A percentile compares a stretch with the other conserved stretches of the same genome.
Evolutionary conservation across 1,139 yeast genomes (phyloP).

Genomic region (Sugiyamaella novakii): DNA sequence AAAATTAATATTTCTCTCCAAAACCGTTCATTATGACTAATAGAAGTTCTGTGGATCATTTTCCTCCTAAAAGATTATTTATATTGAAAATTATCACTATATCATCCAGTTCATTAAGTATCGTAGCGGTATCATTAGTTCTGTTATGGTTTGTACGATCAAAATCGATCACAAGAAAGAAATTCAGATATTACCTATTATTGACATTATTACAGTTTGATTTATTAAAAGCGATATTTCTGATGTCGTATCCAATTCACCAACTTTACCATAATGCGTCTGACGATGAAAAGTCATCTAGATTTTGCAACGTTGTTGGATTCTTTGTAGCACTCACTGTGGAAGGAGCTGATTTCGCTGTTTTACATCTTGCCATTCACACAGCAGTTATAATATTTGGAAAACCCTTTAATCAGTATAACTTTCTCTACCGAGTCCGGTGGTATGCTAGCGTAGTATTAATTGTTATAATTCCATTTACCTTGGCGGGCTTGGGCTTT

Average conservation of each 20-base stretch:
- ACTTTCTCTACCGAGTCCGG: neutral
- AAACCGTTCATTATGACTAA: neutral
- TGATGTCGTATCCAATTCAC: conserved; percentile 65
- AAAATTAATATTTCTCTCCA: too few relatives aligned
- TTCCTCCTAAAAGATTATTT: too few relatives aligned
- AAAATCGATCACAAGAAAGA: conserved; percentile 61
- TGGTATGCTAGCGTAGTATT: conserved; percentile 50
- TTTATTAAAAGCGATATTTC: conserved; percentile 64
- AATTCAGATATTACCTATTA: conserved; percentile 73
- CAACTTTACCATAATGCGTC: conserved; percentile 43
- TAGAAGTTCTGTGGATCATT: too few relatives aligned
- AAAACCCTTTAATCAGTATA: conserved; percentile 2
- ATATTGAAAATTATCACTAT: conserved; percentile 56
- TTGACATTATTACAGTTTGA: conserved; percentile 68
- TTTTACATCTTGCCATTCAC: conserved; percentile 76
- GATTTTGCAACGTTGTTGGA: conserved; percentile 67
- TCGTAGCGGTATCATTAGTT: conserved; percentile 56
- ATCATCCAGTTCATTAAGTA: conserved; percentile 59
- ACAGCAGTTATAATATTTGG: conserved; percentile 48
- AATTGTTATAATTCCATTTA: conserved; percentile 60
- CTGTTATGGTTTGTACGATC: conserved; percentile 55
- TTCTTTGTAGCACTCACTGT: conserved; percentile 70
- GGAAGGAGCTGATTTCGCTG: conserved; percentile 59
- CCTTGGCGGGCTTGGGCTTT: conserved; percentile 73
- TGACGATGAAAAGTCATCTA: conserved; percentile 18